A percentile compares a stretch with the other conserved stretches of the same genome.
Conservation (phyloP, 2,329 filamentous ascomycete genomes). For the Cadophora sp. region DNA sequence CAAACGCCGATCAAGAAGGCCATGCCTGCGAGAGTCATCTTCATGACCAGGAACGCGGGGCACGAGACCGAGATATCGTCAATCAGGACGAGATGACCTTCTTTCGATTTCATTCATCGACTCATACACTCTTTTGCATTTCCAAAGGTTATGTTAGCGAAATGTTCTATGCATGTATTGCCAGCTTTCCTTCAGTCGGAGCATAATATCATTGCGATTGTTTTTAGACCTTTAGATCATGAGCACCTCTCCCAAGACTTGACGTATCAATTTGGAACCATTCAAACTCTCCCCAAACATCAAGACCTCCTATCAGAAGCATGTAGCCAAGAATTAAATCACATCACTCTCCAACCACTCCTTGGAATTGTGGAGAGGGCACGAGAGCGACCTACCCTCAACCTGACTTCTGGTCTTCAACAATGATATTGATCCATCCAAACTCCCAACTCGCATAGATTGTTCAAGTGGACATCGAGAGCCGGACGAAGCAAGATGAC, state of each 20-base stretch:
- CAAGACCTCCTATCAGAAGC: too few species aligned
- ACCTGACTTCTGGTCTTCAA: too few species aligned
- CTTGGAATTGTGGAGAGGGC: too few species aligned
- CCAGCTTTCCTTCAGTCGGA: neutral
- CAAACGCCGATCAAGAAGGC: slow-evolving; percentile 22
- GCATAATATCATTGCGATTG: neutral
- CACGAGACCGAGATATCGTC: slow-evolving; percentile 14
- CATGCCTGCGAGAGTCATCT: slow-evolving; percentile 25
- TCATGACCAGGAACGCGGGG: slow-evolving; percentile 14
- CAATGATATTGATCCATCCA: too few species aligned
- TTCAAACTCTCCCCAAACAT: too few species aligned
- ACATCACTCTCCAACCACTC: too few species aligned
- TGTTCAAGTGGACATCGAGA: too few species aligned
- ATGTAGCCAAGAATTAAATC: too few species aligned
- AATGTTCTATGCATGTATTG: neutral
- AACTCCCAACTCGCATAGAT: too few species aligned
- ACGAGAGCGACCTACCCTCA: too few species aligned
- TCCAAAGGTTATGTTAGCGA: neutral
- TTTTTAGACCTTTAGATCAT: neutral
- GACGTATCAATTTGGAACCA: neutral
- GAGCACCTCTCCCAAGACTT: neutral
- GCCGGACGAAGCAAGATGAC: too few species aligned
- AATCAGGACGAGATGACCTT: neutral
- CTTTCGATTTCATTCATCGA: neutral
- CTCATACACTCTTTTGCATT: neutral